Conservation (phyloP, 2,329 filamentous ascomycete species). For the Aspergillus uvarum region DNA sequence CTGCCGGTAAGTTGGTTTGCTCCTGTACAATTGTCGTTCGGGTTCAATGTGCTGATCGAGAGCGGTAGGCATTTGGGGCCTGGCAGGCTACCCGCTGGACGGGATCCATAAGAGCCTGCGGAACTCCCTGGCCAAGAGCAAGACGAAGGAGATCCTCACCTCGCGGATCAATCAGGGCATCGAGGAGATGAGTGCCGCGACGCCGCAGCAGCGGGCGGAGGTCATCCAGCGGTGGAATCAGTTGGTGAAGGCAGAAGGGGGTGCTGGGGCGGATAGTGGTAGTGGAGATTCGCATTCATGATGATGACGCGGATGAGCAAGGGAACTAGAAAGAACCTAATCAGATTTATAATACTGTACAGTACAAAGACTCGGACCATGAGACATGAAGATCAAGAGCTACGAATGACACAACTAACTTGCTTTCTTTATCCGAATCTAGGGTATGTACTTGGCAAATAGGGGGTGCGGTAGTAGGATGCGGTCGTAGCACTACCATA, state of each 20-base stretch:
- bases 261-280: too few relatives aligned
- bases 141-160: constrained; percentile 27
- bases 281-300: too few relatives aligned
- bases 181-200: constrained; percentile 26
- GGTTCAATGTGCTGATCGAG: background rate
- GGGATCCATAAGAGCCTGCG: constrained; percentile 32
- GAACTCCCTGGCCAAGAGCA: constrained; percentile 28
- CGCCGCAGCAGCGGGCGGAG: constrained; percentile 21
- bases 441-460: too few relatives aligned
- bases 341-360: too few relatives aligned
- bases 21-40: background rate
- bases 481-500: too few relatives aligned
- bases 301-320: too few relatives aligned
- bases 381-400: too few relatives aligned
- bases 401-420: too few relatives aligned
- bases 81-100: constrained; percentile 33
- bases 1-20: constrained; percentile 61
- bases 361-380: too few relatives aligned
- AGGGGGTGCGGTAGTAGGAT: too few relatives aligned
- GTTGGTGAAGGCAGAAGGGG: constrained; percentile 1
- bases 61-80: constrained; percentile 28
- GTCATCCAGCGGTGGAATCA: constrained; percentile 24
- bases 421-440: too few relatives aligned
- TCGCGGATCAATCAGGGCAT: constrained; percentile 31
- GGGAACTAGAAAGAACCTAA: too few relatives aligned